Base-by-base conservation (phyloP, 2,329 filamentous ascomycete genomes). In the Aureobasidium uvarum region DNA sequence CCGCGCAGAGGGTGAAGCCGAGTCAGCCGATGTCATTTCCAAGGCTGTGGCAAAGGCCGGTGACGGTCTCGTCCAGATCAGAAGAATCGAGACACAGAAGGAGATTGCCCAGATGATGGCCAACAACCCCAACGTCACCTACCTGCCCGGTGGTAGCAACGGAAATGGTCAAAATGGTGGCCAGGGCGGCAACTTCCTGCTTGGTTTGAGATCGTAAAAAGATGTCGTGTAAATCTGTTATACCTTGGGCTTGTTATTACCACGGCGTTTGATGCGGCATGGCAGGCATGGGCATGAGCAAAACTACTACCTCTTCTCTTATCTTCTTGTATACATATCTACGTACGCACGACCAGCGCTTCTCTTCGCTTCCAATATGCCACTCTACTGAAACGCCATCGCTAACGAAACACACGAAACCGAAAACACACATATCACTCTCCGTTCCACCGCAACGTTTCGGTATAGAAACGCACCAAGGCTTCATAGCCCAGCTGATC, bases 1-100 rank as follows among this genome's bases (percentile, higher is more conserved):
- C 79, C 87, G 95, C 65, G 95, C 95, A 62, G 95, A 99, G 85
- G 95, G 95, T 77, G 95, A 99, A 81, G 94, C 94, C 71, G 94
- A 98, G 85, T 91, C 89, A 73, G 95, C 95, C 56, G 95, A 99
- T 64, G 96, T 92, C 69, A 98, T 99, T 77, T 89, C 87, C 80
- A 95, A 89, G 82, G 94, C 94, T 23, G 93, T 99, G 71, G 88
- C 91, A 71, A 97, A 96, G 87, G 86, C 87, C 66, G 95, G 95
- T 70, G 94, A 96, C 78, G 95, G 95, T 50, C 83, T 99, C 73
- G 90, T 99, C 71, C 88, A 95, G 86, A 98, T 99, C 78, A 85
- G 95, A 83, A 89, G 94, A 83, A 97, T 99, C 74, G 95, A 99
- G 83, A 96, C 95, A 16, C 93, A 91, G 76, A 91, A 89, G 78